These are phyloP conservation scores for Aspergillus tanneri DNA, from an alignment of 2,329 filamentous ascomycete genomes.

Conservation along the genomic window DNA sequence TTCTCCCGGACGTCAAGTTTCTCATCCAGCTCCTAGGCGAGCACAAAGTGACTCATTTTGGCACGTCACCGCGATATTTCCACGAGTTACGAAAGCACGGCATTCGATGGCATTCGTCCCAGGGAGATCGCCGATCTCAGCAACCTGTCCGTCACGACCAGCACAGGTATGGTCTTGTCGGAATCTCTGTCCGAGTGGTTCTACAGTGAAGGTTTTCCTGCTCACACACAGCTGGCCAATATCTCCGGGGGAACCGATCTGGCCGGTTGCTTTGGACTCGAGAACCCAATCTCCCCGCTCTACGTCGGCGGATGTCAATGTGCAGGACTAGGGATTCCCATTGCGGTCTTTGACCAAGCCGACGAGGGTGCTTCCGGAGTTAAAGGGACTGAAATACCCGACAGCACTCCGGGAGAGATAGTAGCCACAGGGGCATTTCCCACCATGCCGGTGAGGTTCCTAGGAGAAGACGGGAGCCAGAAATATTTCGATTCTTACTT, in stretches of 20 bases:
- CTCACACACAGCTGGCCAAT: slow-evolving; percentile 66
- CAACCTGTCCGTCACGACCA: slow-evolving; percentile 60
- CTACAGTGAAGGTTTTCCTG: slow-evolving; percentile 70
- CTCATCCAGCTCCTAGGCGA: slow-evolving; percentile 64
- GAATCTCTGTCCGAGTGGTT: slow-evolving; percentile 78
- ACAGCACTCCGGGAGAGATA: slow-evolving; percentile 71
- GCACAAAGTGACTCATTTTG: slow-evolving; percentile 68
- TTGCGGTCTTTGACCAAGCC: slow-evolving; percentile 59
- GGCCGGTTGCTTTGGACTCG: slow-evolving; percentile 43
- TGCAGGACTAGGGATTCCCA: slow-evolving; percentile 52
- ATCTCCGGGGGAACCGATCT: slow-evolving; percentile 78
- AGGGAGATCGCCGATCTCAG: slow-evolving; percentile 63
- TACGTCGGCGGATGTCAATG: slow-evolving; percentile 59
- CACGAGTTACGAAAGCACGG: slow-evolving; percentile 66
- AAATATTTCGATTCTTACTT: slow-evolving; percentile 59
- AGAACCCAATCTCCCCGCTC: slow-evolving; percentile 69
- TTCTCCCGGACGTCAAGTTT: slow-evolving; percentile 64
- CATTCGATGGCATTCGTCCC: slow-evolving; percentile 60
- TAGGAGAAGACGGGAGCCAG: slow-evolving; percentile 53
- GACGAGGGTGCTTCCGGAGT: slow-evolving; percentile 49
- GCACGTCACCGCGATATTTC: slow-evolving; percentile 74
- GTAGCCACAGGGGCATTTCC: slow-evolving; percentile 71
- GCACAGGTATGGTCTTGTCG: slow-evolving; percentile 79
- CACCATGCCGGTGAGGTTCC: slow-evolving; percentile 69
- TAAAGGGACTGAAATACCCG: slow-evolving; percentile 53